Conservation (phyloP, 768 basidiomycete genomes). For the Galerina sulciceps region DNA sequence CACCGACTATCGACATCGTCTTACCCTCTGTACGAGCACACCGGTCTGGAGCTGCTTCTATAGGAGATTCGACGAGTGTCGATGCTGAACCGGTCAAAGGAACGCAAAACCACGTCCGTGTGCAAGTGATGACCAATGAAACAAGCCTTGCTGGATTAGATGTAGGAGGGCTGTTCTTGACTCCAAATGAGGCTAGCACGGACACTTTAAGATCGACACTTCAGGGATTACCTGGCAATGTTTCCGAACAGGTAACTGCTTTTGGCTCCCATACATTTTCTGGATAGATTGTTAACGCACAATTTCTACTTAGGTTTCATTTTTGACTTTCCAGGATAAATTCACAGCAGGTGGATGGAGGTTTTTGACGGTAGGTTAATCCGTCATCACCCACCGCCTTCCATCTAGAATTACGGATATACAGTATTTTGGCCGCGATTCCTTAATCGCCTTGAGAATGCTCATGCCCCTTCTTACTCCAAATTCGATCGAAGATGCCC, state of each 20-base stretch:
- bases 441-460: conserved; percentile 44
- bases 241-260: conserved; percentile 24
- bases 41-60: neutral
- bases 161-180: conserved; percentile 34
- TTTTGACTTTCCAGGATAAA: conserved; percentile 42
- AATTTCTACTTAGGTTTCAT: conserved; percentile 33
- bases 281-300: neutral
- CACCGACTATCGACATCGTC: conserved; percentile 38
- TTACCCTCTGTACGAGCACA: conserved; percentile 17
- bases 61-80: too few relatives aligned
- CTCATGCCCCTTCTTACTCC: conserved; percentile 43
- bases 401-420: neutral
- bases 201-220: conserved; percentile 30
- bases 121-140: conserved; percentile 42
- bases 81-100: neutral
- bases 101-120: conserved; percentile 12
- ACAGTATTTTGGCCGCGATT: conserved; percentile 42
- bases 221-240: conserved; percentile 25
- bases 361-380: conserved; percentile 39
- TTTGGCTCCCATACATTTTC: neutral
- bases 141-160: conserved; percentile 39
- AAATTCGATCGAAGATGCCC: conserved; percentile 43
- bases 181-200: conserved; percentile 27
- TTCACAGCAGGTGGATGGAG: conserved; percentile 50
- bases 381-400: neutral